Conservation (phyloP, 257 asterid species). For the Gynochthodes officinalis region DNA sequence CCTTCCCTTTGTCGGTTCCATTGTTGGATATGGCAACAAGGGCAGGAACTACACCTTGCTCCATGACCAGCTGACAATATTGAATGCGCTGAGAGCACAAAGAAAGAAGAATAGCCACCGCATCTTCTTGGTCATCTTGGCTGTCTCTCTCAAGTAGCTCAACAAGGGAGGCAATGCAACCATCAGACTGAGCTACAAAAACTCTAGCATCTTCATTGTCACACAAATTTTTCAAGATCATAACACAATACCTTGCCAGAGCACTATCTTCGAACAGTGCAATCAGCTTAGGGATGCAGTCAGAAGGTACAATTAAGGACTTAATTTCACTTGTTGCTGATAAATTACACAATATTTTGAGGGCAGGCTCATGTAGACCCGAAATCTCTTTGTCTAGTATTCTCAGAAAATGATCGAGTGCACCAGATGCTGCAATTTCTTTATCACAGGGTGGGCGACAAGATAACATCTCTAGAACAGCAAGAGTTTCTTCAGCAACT, state of each 20-base stretch:
- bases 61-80: constrained; percentile 58
- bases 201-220: constrained; percentile 35
- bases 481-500: constrained; percentile 58
- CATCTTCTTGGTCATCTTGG: constrained; percentile 60
- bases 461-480: constrained; percentile 50
- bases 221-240: constrained; percentile 53
- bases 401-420: constrained; percentile 39
- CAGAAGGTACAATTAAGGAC: constrained; percentile 33
- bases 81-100: constrained; percentile 51
- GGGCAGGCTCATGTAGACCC: constrained; percentile 54
- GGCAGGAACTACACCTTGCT: constrained; percentile 63
- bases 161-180: constrained; percentile 54
- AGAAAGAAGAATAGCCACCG: constrained; percentile 63
- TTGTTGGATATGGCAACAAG: constrained; percentile 49
- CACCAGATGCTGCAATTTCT: constrained; percentile 50
- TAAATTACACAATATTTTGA: constrained; percentile 46
- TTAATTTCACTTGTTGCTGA: constrained; percentile 35
- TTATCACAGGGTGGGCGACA: constrained; percentile 25
- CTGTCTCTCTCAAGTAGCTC: constrained; percentile 55
- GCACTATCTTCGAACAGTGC: constrained; percentile 39
- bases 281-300: constrained; percentile 50
- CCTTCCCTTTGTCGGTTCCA: constrained; percentile 55
- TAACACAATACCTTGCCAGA: constrained; percentile 38
- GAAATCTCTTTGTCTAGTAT: constrained; percentile 46
- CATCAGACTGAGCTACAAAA: constrained; percentile 54